Conservation (phyloP, 192 early-diverging fungal genomes). For the Dissophora globulifera region DNA sequence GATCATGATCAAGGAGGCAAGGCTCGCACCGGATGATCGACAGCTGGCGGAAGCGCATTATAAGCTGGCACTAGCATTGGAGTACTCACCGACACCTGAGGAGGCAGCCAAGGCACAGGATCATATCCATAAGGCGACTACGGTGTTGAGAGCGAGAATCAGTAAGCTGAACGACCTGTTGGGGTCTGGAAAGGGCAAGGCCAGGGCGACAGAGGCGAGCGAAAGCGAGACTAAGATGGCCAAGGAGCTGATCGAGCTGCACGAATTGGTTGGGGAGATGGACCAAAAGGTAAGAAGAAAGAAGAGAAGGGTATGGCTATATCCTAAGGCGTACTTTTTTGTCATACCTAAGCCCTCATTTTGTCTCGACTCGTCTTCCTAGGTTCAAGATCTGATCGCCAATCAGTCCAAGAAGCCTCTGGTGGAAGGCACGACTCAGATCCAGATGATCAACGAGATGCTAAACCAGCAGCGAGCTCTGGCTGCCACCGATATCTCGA, state of each 20-base stretch:
- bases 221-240: constrained; percentile 48
- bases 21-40: constrained; percentile 62
- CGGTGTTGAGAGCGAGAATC: constrained; percentile 64
- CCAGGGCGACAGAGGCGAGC: constrained; percentile 30
- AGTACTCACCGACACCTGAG: constrained; percentile 63
- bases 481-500: constrained; percentile 37
- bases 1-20: constrained; percentile 62
- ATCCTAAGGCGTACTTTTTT: too few relatives aligned
- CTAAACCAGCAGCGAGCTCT: constrained; percentile 9
- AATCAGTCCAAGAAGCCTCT: constrained; percentile 36
- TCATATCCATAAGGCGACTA: constrained; percentile 65
- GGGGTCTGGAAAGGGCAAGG: constrained; percentile 61
- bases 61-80: constrained; percentile 74
- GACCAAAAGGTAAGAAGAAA: constrained; percentile 63
- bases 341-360: neutral
- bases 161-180: constrained; percentile 49
- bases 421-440: constrained; percentile 43
- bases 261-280: constrained; percentile 72
- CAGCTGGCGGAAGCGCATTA: constrained; percentile 79
- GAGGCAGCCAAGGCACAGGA: constrained; percentile 61
- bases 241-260: constrained; percentile 69
- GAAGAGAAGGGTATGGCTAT: too few relatives aligned
- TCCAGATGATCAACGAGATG: constrained; percentile 21
- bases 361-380: too few relatives aligned
- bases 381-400: constrained; percentile 54